Percentiles rank a stretch among this genome's conserved stretches.
These are phyloP conservation scores for Aspergillus hortae DNA, from an alignment of 2,329 filamentous ascomycete species.

Conservation along the genomic window DNA sequence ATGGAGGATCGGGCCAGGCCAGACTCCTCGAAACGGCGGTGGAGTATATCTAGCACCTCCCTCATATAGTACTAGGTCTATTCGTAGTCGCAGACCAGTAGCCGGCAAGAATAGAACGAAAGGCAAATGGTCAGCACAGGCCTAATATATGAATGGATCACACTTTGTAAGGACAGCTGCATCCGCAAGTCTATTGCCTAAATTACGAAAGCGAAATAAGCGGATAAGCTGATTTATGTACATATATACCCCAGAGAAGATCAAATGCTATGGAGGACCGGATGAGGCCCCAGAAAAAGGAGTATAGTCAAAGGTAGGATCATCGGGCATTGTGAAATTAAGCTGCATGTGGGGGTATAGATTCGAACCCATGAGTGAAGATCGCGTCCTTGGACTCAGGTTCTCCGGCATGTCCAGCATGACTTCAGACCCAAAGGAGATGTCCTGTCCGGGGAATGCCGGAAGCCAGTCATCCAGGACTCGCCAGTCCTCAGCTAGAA, in stretches of 20 bases:
- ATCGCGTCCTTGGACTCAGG: background rate
- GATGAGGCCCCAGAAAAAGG: no score
- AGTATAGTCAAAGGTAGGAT: no score
- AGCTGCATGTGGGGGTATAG: background rate
- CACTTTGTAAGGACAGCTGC: no score
- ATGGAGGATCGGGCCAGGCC: background rate
- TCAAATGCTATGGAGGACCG: no score
- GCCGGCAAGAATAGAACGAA: no score
- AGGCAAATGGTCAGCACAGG: no score
- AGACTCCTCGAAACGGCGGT: constrained; percentile 10
- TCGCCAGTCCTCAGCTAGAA: background rate
- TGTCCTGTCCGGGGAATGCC: background rate
- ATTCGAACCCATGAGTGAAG: background rate
- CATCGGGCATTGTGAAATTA: background rate
- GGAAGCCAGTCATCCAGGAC: background rate
- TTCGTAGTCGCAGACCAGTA: no score
- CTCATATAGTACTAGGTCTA: background rate
- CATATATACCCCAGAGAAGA: no score
- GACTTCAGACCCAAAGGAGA: background rate
- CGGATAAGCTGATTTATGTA: no score
- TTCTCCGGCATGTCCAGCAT: background rate
- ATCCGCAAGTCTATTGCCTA: no score
- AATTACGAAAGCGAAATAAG: no score
- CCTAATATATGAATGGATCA: no score
- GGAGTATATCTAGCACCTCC: constrained; percentile 10